A percentile compares a stretch with the other conserved stretches of the same genome.
Conservation (phyloP, 352 stramenopile genomes). For the Phytophthora pseudosyringae region DNA sequence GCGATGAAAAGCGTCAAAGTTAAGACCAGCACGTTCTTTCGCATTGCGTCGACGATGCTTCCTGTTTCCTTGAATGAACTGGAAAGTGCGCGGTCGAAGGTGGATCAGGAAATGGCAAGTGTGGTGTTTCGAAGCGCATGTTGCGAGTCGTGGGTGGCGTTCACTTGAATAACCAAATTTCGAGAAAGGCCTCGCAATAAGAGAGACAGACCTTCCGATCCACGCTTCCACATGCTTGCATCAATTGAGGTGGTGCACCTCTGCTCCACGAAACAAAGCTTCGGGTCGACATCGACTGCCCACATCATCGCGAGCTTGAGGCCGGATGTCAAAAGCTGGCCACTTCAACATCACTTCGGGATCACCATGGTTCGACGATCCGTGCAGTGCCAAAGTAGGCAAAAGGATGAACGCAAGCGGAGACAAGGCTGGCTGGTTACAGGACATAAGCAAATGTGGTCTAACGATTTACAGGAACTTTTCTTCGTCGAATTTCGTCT, state of each 20-base stretch:
- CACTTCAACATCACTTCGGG: constrained; percentile 6
- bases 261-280: constrained; percentile 2
- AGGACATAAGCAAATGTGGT: constrained; percentile 24
- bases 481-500: constrained; percentile 32
- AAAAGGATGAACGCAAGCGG: background rate
- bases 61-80: constrained; percentile 1
- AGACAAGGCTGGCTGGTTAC: constrained; percentile 25
- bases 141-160: constrained; percentile 16
- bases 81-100: constrained; percentile 16
- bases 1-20: constrained; percentile 23
- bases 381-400: constrained; percentile 1
- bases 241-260: background rate
- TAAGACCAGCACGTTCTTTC: constrained; percentile 12
- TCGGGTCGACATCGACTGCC: constrained; percentile 1
- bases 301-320: constrained; percentile 4
- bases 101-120: constrained; percentile 26
- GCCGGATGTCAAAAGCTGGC: constrained; percentile 6
- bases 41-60: constrained; percentile 16
- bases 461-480: constrained; percentile 47
- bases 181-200: constrained; percentile 38
- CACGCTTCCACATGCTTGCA: constrained; percentile 17
- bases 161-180: constrained; percentile 11
- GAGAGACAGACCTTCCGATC: constrained; percentile 16
- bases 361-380: constrained; percentile 4
- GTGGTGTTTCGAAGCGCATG: constrained; percentile 11